Base-by-base conservation (phyloP, 305 asterid species). In the Nicotiana rustica region DNA sequence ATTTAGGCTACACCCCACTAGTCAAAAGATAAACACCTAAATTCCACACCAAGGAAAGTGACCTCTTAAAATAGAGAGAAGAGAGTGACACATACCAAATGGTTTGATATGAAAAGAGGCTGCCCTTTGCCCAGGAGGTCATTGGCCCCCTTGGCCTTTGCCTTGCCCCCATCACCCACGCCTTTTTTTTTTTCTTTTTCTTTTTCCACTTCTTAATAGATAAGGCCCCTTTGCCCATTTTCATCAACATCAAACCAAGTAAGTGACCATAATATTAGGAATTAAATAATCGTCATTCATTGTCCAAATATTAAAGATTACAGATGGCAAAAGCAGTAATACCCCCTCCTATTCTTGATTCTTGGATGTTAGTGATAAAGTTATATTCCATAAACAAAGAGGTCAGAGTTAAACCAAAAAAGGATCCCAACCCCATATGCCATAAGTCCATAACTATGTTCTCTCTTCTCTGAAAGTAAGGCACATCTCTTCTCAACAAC, bases 221-320 rank as follows among this genome's bases (percentile, higher is more conserved):
- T 36, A 65, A 81, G 73, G 49, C 65, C 65, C 73, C 82, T 10
- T 49, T n/a, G 41, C 7, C 35, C 77, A 67, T 29, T 35, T 55
- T 31, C 82, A 67, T 78, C 66, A 61, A 80, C 49, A 29, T 47
- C 55, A 75, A 49, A 68, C 65, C 4, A n/a, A 55, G 89, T 80
- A 82, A 84, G 85, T 81, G 78, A 81, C 17, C 82, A 82, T 65
- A 44, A 82, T 78, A 59, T 67, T 86, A 49, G 84, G 41, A 84
- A 80, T 55, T 55, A 55, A 55, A 13, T 55, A 13, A 55, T 55
- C 6, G 59, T 55, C n/a, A 55, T 55, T 55, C n/a, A 55, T 55
- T 55, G n/a, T 55, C 59, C 59, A 13, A 55, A 55, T 55, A 55
- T 3, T 55, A 55, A 55, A 55, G 59, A 55, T 44, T 13, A 55